Evolutionary conservation across 1,139 yeast genomes (phyloP).

Genomic region (Nakaseomyces bracarensis): DNA sequence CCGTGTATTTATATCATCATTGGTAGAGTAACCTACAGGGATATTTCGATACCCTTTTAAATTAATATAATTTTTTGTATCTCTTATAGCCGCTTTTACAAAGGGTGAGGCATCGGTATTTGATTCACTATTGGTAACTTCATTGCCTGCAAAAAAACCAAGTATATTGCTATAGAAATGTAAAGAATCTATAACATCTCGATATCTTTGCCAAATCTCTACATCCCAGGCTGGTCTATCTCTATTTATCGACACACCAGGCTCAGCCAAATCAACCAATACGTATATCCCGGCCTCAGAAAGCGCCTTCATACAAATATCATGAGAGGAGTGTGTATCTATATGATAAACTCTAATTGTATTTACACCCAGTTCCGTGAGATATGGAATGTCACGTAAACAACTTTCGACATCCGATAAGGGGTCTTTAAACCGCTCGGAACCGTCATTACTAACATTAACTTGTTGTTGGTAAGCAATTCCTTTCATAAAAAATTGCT

Average conservation of each 20-base stretch:
- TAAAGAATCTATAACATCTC: constrained; percentile 47
- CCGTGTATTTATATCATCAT: constrained; percentile 49
- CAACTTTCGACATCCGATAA: constrained; percentile 42
- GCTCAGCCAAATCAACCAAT: constrained; percentile 48
- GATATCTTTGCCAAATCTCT: constrained; percentile 58
- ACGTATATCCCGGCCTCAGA: constrained; percentile 50
- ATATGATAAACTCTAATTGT: constrained; percentile 49
- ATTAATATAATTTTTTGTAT: constrained; percentile 43
- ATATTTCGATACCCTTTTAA: constrained; percentile 39
- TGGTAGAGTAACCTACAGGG: constrained; percentile 57
- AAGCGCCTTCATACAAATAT: constrained; percentile 46
- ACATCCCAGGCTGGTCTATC: constrained; percentile 45
- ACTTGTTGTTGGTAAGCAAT: constrained; percentile 49
- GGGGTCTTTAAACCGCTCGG: constrained; percentile 44
- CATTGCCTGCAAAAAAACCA: constrained; percentile 58
- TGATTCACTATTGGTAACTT: constrained; percentile 44
- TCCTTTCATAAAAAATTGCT: constrained; percentile 51
- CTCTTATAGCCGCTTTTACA: constrained; percentile 56
- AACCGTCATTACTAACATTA: constrained; percentile 31
- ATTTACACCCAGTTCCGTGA: constrained; percentile 43
- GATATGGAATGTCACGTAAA: constrained; percentile 42
- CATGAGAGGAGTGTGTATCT: constrained; percentile 44
- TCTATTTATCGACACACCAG: constrained; percentile 43
- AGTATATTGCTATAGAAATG: constrained; percentile 41
- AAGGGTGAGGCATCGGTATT: constrained; percentile 50